Evolutionary conservation across 2,329 filamentous ascomycete genomes (phyloP), one percentile per base, ranked within the genome.

Genomic region (Colletotrichum sp.): DNA sequence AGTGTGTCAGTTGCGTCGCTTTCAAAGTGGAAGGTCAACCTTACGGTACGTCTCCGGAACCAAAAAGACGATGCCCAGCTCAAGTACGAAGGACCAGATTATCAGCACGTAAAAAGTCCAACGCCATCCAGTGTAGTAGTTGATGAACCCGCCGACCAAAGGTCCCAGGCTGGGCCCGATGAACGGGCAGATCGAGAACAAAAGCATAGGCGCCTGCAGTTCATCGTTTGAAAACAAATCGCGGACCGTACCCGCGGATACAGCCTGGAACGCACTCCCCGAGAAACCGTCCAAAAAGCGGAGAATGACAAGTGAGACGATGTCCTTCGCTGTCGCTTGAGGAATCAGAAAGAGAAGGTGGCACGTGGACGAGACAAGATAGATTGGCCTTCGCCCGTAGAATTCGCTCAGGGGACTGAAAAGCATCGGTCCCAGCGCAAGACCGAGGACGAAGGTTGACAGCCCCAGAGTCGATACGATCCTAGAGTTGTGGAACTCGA

Each of bases 31-130:
- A 4, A 51, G 84, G 43, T 51, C 6, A 51, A 21, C 0, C 86
- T 79, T 78, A 90, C 88, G 94, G 81, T 97, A 98, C 1, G 95
- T 98, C 85, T 98, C 95, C 5, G 95, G 96, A 4, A 98, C 95
- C 54, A 95, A 86, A 36, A 95, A 80, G 29, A 92, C 80, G 63
- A 98, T 92, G 73, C 91, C 84, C 12, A 88, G 80, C 64, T 94
- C 87, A 77, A 95, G 83, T 8, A 87, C 83, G n/a, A 87, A 90
- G 2, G 92, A 88, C 95, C 95, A 98, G 64, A 98, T 97, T 65
- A 98, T 84, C 71, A 98, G 86, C 5, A 95, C 88, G 80, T 96
- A 98, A 82, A 97, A 96, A 0, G 93, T 94, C 94, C 94, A 97
- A 65, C 94, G 87, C 93, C 95, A 98, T 69, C 86, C 85, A 5